phyloP scores from a whole-genome alignment of 169 alveolate species.

The Hammondia hammondi region DNA sequence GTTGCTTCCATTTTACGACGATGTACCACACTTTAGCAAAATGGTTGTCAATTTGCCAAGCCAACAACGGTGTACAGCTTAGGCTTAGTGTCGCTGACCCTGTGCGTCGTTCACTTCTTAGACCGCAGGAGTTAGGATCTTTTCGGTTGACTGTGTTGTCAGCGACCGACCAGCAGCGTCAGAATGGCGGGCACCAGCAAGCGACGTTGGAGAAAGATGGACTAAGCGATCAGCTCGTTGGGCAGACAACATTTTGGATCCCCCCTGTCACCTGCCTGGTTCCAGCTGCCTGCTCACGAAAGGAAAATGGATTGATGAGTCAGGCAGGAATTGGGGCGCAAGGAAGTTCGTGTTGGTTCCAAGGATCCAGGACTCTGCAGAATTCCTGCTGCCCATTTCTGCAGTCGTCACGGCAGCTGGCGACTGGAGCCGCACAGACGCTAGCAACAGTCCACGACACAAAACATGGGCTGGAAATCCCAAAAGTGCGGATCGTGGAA shows the following conservation, averaged over 20 bases:
- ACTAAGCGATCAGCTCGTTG: neutral
- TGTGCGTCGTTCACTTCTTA: too few species aligned
- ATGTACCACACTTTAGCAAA: neutral
- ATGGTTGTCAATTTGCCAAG: neutral
- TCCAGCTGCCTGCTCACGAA: neutral
- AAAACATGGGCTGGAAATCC: neutral
- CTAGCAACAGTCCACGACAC: neutral
- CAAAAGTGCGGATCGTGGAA: constrained; percentile 81
- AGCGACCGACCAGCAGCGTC: neutral
- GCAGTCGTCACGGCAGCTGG: neutral
- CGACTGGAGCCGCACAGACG: neutral
- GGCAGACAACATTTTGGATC: neutral
- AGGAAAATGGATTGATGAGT: neutral
- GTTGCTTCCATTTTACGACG: neutral
- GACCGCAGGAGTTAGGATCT: neutral
- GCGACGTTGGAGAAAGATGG: neutral
- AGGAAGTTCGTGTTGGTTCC: neutral
- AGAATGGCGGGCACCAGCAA: neutral
- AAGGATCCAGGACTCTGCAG: neutral
- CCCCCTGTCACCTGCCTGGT: neutral
- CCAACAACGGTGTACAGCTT: neutral
- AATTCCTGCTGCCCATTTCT: neutral
- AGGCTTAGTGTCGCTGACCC: neutral
- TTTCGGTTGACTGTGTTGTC: neutral
- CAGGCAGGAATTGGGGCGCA: neutral